phyloP scores from a whole-genome alignment of 2,329 filamentous ascomycete genomes.

The Nannizzia gypsea region DNA sequence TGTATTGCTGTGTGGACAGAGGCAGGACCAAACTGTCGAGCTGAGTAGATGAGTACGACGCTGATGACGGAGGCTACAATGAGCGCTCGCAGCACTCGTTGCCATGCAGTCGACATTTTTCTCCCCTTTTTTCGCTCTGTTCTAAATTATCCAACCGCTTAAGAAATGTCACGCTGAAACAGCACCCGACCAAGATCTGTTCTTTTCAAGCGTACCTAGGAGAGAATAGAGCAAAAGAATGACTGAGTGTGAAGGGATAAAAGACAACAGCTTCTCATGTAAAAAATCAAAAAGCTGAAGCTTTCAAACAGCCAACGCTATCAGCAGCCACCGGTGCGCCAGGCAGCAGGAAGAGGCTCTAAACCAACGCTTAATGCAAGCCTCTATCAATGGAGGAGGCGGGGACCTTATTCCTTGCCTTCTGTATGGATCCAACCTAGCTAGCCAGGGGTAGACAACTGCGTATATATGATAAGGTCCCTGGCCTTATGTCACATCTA shows the following conservation, averaged over 20 bases:
- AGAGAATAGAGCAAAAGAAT: background rate
- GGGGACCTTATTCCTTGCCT: background rate
- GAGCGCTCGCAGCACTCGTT: background rate
- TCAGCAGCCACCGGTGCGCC: background rate
- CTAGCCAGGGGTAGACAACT: background rate
- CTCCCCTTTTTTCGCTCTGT: background rate
- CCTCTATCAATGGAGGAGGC: background rate
- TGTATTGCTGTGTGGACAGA: background rate
- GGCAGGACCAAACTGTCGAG: background rate
- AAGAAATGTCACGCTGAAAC: background rate
- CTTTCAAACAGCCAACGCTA: background rate
- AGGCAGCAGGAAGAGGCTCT: background rate
- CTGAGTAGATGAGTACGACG: background rate
- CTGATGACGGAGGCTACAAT: background rate
- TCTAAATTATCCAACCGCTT: background rate
- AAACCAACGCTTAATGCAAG: background rate
- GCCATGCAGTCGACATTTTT: background rate
- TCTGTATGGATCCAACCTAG: background rate
- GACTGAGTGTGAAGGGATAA: background rate
- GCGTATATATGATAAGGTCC: no score
- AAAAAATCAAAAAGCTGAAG: background rate
- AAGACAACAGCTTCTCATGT: background rate
- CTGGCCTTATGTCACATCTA: no score
- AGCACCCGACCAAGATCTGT: no score
- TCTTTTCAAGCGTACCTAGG: background rate